Evolutionary conservation across 805 yeast species (phyloP).

Genomic region (Saccharomycopsis sp.): DNA sequence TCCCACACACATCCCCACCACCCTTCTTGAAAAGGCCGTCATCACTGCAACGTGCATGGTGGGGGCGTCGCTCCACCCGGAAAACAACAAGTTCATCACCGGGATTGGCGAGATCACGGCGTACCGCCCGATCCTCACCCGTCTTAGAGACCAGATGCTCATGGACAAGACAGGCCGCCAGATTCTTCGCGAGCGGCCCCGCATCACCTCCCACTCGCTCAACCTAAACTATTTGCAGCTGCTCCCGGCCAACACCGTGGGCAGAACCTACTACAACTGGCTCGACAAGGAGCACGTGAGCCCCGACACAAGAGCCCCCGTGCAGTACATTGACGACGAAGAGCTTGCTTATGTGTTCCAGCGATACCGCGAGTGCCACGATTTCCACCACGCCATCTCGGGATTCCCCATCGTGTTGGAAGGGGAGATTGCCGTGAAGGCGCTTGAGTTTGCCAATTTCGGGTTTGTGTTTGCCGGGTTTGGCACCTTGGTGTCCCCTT

Average conservation of each 20-base stretch:
- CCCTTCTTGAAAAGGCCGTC: constrained; percentile 48
- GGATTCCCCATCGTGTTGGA: constrained; percentile 86
- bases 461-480: constrained; percentile 94
- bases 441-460: constrained; percentile 83
- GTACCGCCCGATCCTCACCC: constrained; percentile 51
- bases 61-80: constrained; percentile 72
- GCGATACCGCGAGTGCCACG: constrained; percentile 93
- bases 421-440: constrained; percentile 93
- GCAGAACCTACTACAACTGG: constrained; percentile 75
- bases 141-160: constrained; percentile 66
- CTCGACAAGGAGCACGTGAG: constrained; percentile 78
- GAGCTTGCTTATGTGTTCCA: constrained; percentile 89
- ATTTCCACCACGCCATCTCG: constrained; percentile 87
- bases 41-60: constrained; percentile 67
- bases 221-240: constrained; percentile 49
- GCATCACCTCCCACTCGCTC: constrained; percentile 67
- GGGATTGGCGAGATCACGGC: constrained; percentile 91
- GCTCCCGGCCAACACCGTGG: constrained; percentile 64
- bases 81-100: constrained; percentile 63
- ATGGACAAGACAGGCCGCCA: constrained; percentile 66
- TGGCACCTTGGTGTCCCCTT: constrained; percentile 85
- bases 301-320: constrained; percentile 89
- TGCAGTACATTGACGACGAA: constrained; percentile 78
- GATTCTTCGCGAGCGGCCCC: constrained; percentile 69
- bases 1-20: constrained; percentile 75